Percentiles rank a stretch among this genome's conserved stretches.
Evolutionary conservation across 306 rosid genomes (phyloP).

Genomic region (Rosa lucieae): DNA sequence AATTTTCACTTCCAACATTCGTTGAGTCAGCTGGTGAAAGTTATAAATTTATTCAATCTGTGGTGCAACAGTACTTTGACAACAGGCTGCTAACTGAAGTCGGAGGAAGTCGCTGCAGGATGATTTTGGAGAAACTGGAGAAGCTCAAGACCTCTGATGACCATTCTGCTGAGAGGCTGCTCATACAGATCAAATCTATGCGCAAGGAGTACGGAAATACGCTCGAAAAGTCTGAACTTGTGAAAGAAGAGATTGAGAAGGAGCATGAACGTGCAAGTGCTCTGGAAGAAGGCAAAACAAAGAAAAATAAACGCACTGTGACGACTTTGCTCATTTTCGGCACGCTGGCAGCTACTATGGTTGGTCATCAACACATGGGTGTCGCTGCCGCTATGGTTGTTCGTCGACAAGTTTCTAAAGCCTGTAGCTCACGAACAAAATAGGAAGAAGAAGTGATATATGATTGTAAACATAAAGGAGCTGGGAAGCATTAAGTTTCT

Average conservation of each 20-base stretch:
- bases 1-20: neutral
- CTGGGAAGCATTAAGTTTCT: neutral
- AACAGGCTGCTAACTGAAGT: neutral
- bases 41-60: neutral
- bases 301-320: neutral
- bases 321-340: neutral
- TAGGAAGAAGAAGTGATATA: neutral
- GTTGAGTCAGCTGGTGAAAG: neutral
- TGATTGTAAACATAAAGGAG: neutral
- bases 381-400: neutral
- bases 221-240: neutral
- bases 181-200: neutral
- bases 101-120: neutral
- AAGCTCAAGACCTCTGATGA: neutral
- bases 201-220: neutral
- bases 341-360: neutral
- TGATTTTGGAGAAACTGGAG: neutral
- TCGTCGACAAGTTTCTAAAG: neutral
- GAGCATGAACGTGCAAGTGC: neutral
- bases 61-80: neutral
- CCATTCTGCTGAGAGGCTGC: neutral
- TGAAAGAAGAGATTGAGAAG: neutral
- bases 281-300: neutral
- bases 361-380: neutral
- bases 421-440: neutral